These are phyloP conservation scores for Cystoderma amianthinum DNA, from an alignment of 768 basidiomycete genomes.

Conservation along the genomic window DNA sequence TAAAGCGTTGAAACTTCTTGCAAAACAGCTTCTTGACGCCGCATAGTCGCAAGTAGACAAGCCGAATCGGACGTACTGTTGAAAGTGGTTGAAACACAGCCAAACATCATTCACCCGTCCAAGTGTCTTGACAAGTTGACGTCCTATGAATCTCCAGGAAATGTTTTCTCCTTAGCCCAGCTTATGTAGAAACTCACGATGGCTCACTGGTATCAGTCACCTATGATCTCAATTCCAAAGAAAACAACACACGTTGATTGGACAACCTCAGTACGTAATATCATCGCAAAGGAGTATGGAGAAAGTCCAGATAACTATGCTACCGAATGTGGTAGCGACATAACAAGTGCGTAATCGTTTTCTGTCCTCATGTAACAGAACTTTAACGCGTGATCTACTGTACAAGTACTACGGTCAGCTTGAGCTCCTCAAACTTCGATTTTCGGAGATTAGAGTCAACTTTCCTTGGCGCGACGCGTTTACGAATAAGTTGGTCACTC, in stretches of 20 bases:
- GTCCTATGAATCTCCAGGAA: too few relatives aligned
- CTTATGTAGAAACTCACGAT: slow-evolving; percentile 34
- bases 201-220: slow-evolving; percentile 78
- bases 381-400: slow-evolving; percentile 77
- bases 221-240: slow-evolving; percentile 87
- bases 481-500: slow-evolving; percentile 87
- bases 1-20: slow-evolving; percentile 73
- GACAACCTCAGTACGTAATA: slow-evolving; percentile 77
- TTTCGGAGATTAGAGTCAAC: slow-evolving; percentile 92
- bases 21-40: slow-evolving; percentile 35
- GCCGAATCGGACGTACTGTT: too few relatives aligned
- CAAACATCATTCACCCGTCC: too few relatives aligned
- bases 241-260: slow-evolving; percentile 98
- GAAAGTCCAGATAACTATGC: slow-evolving; percentile 89
- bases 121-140: too few relatives aligned
- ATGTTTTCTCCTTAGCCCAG: too few relatives aligned
- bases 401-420: slow-evolving; percentile 99
- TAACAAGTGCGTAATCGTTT: slow-evolving; percentile 52
- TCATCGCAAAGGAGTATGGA: slow-evolving; percentile 89
- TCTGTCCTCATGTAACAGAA: neutral
- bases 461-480: slow-evolving; percentile 98
- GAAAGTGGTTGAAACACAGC: too few relatives aligned
- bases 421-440: slow-evolving; percentile 92
- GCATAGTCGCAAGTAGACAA: too few relatives aligned
- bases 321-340: slow-evolving; percentile 88